A percentile compares a stretch with the other conserved stretches of the same genome.
Conservation (phyloP, 306 rosid species). For the Cicer judaicum region DNA sequence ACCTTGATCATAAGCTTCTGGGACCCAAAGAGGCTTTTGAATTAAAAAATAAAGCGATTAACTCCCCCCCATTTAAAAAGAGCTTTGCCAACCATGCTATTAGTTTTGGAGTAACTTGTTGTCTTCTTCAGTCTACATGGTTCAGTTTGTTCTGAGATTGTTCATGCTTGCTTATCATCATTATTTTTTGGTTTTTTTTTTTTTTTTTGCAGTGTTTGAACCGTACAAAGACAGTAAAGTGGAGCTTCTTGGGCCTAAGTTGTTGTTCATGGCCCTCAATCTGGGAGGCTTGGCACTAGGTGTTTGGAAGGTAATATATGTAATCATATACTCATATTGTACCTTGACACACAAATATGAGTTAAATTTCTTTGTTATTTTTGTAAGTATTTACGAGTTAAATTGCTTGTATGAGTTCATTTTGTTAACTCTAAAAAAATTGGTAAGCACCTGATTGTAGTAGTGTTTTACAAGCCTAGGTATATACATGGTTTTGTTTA, state of each 20-base stretch:
- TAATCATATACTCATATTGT: not conserved
- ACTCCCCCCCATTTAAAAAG: not conserved
- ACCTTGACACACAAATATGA: not conserved
- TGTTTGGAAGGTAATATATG: constrained; percentile 65
- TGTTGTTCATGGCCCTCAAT: constrained; percentile 90
- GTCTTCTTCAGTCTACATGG: not conserved
- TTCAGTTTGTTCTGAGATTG: constrained; percentile 30
- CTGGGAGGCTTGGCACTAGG: constrained; percentile 92
- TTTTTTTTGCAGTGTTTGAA: constrained; percentile 81
- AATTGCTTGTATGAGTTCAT: constrained; percentile 19
- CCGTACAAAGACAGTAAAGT: constrained; percentile 93
- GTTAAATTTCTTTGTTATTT: constrained; percentile 8
- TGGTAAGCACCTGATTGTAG: not conserved
- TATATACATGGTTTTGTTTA: not conserved
- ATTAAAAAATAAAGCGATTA: not conserved
- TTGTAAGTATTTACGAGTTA: not conserved
- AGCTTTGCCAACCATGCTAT: not conserved
- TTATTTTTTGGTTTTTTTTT: not conserved
- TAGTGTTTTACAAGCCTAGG: not conserved
- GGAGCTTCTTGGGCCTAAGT: constrained; percentile 92
- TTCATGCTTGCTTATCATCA: constrained; percentile 5
- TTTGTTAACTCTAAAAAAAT: not conserved
- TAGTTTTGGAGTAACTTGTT: not conserved
- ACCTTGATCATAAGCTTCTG: not conserved
- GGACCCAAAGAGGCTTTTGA: not conserved